These are phyloP conservation scores for Aspergillus sp. DNA, from an alignment of 2,329 filamentous ascomycete genomes.

Conservation along the genomic window DNA sequence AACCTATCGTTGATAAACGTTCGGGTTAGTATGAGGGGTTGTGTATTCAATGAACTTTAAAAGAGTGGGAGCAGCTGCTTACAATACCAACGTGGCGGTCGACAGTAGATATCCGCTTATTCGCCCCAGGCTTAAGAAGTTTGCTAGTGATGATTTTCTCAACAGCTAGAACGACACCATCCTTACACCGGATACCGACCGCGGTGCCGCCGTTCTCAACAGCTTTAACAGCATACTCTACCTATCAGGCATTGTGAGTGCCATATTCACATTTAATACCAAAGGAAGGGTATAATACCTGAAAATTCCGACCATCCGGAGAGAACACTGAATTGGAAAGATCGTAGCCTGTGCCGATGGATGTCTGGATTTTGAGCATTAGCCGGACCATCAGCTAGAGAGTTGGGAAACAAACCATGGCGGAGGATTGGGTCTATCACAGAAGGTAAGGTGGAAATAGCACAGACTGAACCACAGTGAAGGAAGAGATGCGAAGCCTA, in stretches of 20 bases:
- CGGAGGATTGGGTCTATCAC: conserved; percentile 1
- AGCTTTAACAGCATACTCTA: conserved; percentile 97
- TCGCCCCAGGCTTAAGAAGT: conserved; percentile 89
- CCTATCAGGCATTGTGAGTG: conserved; percentile 43
- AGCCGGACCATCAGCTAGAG: conserved; percentile 11
- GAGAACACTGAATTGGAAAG: conserved; percentile 99
- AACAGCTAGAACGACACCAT: conserved; percentile 91
- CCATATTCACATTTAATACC: background rate
- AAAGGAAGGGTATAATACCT: conserved; percentile 54
- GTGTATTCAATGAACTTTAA: background rate
- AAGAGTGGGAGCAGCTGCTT: conserved; percentile 41
- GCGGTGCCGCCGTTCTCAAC: conserved; percentile 97
- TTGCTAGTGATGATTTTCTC: conserved; percentile 97
- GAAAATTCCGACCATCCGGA: conserved; percentile 97
- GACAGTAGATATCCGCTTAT: conserved; percentile 94
- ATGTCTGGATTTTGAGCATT: conserved; percentile 65
- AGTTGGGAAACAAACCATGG: conserved; percentile 22
- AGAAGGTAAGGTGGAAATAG: background rate
- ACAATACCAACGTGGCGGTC: conserved; percentile 93
- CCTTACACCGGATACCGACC: conserved; percentile 94
- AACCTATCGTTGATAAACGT: conserved; percentile 57
- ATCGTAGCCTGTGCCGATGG: conserved; percentile 99
- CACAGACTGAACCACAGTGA: background rate
- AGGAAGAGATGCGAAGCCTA: background rate
- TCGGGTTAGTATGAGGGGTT: background rate